A percentile compares a stretch with the other conserved stretches of the same genome.
Evolutionary conservation across 495 filamentous ascomycete genomes (phyloP).

Genomic region (Monascus purpureus): DNA sequence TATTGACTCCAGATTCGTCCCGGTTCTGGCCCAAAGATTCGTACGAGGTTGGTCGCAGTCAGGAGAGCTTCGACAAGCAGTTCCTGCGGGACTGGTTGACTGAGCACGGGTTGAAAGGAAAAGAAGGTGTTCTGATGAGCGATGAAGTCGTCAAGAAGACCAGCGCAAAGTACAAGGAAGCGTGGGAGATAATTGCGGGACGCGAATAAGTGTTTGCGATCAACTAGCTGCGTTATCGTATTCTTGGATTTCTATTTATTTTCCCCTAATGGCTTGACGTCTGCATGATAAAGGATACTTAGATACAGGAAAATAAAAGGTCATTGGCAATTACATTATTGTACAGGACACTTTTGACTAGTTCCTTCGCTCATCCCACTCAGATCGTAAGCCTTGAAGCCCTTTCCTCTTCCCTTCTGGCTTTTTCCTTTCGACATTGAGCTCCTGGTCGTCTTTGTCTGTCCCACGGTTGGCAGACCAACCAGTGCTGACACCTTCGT

Average conservation of each 20-base stretch:
- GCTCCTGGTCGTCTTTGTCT: constrained; percentile 8
- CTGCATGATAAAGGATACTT: no score
- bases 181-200: constrained; percentile 57
- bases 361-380: constrained; percentile 15
- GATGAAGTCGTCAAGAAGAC: constrained; percentile 51
- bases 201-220: constrained; percentile 18
- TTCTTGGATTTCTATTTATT: no score
- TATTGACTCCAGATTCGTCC: constrained; percentile 74
- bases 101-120: constrained; percentile 52
- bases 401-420: no score
- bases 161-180: constrained; percentile 50
- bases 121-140: constrained; percentile 52
- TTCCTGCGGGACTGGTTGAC: constrained; percentile 78
- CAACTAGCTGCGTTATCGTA: no score
- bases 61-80: constrained; percentile 89
- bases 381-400: constrained; percentile 21
- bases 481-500: constrained; percentile 23
- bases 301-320: constrained; percentile 1
- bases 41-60: constrained; percentile 59
- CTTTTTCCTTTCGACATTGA: neutral
- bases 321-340: neutral
- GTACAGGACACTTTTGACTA: neutral
- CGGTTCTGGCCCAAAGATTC: constrained; percentile 74
- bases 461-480: constrained; percentile 9
- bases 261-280: no score